Base-by-base conservation (phyloP, 148 eudicot species). In the Bassia scoparia region DNA sequence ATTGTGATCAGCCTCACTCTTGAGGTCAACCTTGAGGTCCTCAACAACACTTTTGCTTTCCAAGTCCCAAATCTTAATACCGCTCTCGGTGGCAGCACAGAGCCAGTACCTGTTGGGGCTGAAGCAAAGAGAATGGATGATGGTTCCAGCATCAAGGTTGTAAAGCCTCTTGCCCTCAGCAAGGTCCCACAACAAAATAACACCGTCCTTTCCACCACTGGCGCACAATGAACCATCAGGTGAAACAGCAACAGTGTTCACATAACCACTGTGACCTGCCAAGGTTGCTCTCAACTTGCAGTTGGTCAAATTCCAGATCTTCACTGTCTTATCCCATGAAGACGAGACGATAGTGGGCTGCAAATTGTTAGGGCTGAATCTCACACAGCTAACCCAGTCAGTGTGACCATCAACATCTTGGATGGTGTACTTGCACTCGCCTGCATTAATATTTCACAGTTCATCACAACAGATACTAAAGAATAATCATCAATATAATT, bases 91-190 rank as follows among this genome's bases (percentile, higher is more conserved):
- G 27, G 98, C 98, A 41, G 96, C 98, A 69, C 96, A 92, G 5
- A 92, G 90, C 98, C 98, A 92, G 81, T 92, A 92, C 84, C 93
- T 88, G 53, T 92, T 92, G 0, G 98, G 98, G 71, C 96, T 92
- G 50, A 92, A 90, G 86, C 98, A 93, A 8, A 93, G 84, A 23
- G 98, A 56, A 71, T 93, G 90, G 68, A 93, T 87, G 46, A 90
- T 89, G 1, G 89, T 69, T 18, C 86, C 81, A 14, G 90, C 88
- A 56, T 93, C 98, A 23, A 92, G 80, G 13, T 88, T 84, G 74
- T 90, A 90, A 16, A 92, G 83, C 82, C 65, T 84, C 84, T 92
- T 92, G 13, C 98, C 98, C 85, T 90, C 98, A 0, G 91, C 87
- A 86, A 92, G 80, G 75, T 92, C 96, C 96, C 96, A 90, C 81